Evolutionary conservation across 2,329 filamentous ascomycete species (phyloP), one percentile per base, ranked within the genome.

Genomic region (Verticillium nonalfalfae): DNA sequence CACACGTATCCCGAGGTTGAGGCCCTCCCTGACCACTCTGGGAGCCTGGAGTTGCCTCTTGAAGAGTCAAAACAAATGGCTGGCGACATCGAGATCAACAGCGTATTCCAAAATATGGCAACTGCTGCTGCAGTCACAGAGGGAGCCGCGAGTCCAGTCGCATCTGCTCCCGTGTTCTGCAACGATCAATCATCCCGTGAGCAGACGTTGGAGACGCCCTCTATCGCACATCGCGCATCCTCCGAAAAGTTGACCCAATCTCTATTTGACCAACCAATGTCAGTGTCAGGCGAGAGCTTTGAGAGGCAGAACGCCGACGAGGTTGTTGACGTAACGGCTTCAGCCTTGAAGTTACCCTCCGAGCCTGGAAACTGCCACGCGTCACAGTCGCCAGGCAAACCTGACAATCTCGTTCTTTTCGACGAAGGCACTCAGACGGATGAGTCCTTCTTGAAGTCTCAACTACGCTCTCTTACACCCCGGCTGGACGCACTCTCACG

Each of bases 401-500:
- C 54, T 7, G 10, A 7, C 9, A 34, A 56, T 60, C 45, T 64
- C 59, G 0, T 70, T 65, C 9, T 72, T 66, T 9, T 70, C 66
- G 0, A 64, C 59, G 59, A 73, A 58, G 21, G 52, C 21, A 65
- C 64, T 21, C 64, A 65, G 56, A 65, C 64, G 14, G 64, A 65
- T 21, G 60, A 57, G 31, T 61, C 61, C 4, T 59, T 64, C 39
- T 62, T 54, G 14, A 3, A 35, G 9, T 26, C 50, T 2, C 52
- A 9, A 6, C 56, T 15, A 11, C 52, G 35, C 26, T 35, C 59
- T 10, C 34, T 33, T 11, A 45, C 34, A 9, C 59, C 59, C 3
- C 45, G n/a, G 7, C 35, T 60, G 2, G 59, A 60, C 69, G 70
- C 9, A 76, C 76, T 36, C 78, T 63, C 66, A 76, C 81, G 62